phyloP scores from a whole-genome alignment of 108 stramenopile genomes.

The Nitzschia putrida region DNA sequence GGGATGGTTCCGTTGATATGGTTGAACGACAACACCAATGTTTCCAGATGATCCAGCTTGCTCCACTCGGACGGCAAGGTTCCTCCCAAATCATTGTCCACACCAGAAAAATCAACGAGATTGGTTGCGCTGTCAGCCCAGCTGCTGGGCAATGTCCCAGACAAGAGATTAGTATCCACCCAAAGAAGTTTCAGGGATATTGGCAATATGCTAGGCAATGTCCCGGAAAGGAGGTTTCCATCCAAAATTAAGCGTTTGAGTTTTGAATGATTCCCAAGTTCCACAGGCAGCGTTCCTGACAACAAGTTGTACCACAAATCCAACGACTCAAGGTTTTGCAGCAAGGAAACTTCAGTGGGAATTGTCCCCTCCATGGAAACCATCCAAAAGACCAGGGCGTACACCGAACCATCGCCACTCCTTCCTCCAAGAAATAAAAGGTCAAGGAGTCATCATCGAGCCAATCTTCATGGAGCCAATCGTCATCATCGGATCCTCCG shows the following conservation, averaged over 20 bases:
- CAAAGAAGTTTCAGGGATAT: not conserved
- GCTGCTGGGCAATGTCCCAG: slow-evolving; percentile 11
- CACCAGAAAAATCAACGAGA: not conserved
- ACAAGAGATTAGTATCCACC: slow-evolving; percentile 7
- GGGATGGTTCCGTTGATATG: not conserved
- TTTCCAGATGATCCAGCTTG: not conserved
- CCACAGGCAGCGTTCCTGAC: slow-evolving; percentile 37
- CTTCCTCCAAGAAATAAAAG: no score
- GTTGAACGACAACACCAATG: slow-evolving; percentile 10
- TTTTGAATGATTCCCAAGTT: slow-evolving; percentile 21
- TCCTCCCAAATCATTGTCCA: slow-evolving; percentile 1
- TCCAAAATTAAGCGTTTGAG: not conserved
- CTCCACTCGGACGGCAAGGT: not conserved
- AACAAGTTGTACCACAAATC: slow-evolving; percentile 54
- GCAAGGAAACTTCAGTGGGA: slow-evolving; percentile 36
- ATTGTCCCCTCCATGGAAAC: slow-evolving; percentile 38
- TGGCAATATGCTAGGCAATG: not conserved
- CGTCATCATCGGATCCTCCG: not conserved
- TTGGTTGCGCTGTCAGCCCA: not conserved
- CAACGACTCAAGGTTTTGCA: slow-evolving; percentile 44
- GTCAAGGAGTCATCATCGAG: no score
- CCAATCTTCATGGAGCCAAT: no score
- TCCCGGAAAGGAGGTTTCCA: not conserved
- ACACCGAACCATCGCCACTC: no score
- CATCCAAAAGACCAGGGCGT: no score